Evolutionary conservation across 2,329 filamentous ascomycete genomes (phyloP).

Genomic region (Aureobasidium sp.): DNA sequence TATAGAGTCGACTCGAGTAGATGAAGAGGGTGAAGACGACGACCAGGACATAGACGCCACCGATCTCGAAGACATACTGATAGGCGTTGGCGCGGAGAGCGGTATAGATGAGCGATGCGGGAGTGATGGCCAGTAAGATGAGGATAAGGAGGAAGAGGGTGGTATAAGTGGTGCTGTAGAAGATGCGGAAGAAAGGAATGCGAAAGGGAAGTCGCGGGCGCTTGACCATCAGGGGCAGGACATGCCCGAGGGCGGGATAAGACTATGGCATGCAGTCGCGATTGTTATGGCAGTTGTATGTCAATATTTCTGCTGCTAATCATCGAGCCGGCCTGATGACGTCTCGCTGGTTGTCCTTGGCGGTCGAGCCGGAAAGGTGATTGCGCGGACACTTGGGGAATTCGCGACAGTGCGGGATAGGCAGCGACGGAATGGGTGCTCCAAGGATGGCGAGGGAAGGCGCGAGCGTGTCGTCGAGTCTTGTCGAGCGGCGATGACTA

Average conservation of each 20-base stretch:
- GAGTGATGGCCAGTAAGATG: constrained; percentile 69
- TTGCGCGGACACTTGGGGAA: background rate
- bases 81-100: constrained; percentile 58
- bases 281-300: background rate
- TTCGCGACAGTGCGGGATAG: background rate
- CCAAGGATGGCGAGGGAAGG: background rate
- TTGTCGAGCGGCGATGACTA: background rate
- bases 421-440: background rate
- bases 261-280: constrained; percentile 13
- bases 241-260: background rate
- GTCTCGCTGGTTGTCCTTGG: background rate
- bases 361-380: background rate
- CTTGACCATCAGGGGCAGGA: constrained; percentile 7
- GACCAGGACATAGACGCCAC: constrained; percentile 67
- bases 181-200: constrained; percentile 63
- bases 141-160: constrained; percentile 67
- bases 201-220: constrained; percentile 29
- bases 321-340: constrained; percentile 2
- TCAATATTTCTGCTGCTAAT: background rate
- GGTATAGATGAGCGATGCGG: constrained; percentile 71
- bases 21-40: constrained; percentile 64
- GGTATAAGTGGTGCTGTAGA: constrained; percentile 73
- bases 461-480: background rate
- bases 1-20: constrained; percentile 78
- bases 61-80: constrained; percentile 78